A percentile compares a stretch with the other conserved stretches of the same genome.
Conservation (phyloP, 2,329 filamentous ascomycete genomes). For the Penicillium sp. region DNA sequence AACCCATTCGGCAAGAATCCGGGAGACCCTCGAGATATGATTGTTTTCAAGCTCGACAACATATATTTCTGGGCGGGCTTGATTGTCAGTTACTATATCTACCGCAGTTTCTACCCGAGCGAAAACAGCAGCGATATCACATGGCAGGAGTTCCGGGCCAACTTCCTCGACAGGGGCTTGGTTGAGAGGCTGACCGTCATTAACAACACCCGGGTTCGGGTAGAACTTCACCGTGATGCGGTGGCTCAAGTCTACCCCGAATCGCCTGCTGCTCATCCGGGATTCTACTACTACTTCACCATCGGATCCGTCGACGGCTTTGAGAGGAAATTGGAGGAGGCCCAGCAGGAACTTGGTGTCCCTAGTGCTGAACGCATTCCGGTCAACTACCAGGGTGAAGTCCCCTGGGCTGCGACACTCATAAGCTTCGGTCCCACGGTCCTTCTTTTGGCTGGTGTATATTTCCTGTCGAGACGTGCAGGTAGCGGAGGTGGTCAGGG, state of each 20-base stretch:
- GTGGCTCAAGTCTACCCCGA: conserved; percentile 56
- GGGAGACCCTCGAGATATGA: too few relatives aligned
- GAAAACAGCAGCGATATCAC: conserved; percentile 76
- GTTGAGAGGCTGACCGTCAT: conserved; percentile 85
- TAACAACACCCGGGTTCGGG: conserved; percentile 66
- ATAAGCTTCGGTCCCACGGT: too few relatives aligned
- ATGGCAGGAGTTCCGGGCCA: conserved; percentile 90
- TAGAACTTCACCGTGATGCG: conserved; percentile 69
- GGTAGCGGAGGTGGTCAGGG: conserved; percentile 56
- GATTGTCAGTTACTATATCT: conserved; percentile 59
- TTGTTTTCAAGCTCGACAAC: too few relatives aligned
- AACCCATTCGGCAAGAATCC: too few relatives aligned
- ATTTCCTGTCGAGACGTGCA: conserved; percentile 70
- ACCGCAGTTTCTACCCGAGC: conserved; percentile 56
- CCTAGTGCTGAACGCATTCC: conserved; percentile 79
- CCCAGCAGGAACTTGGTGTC: conserved; percentile 78
- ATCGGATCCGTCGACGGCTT: conserved; percentile 93
- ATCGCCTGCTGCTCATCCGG: too few relatives aligned
- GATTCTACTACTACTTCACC: conserved; percentile 84
- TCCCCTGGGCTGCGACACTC: conserved; percentile 65
- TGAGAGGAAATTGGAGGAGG: conserved; percentile 76
- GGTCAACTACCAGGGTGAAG: conserved; percentile 73
- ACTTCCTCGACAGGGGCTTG: conserved; percentile 89
- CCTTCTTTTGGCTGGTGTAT: conserved; percentile 71
- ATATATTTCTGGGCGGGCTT: too few relatives aligned